Evolutionary conservation across 2,329 filamentous ascomycete genomes (phyloP), one percentile per base, ranked within the genome.

Genomic region (Xylaria sp.): DNA sequence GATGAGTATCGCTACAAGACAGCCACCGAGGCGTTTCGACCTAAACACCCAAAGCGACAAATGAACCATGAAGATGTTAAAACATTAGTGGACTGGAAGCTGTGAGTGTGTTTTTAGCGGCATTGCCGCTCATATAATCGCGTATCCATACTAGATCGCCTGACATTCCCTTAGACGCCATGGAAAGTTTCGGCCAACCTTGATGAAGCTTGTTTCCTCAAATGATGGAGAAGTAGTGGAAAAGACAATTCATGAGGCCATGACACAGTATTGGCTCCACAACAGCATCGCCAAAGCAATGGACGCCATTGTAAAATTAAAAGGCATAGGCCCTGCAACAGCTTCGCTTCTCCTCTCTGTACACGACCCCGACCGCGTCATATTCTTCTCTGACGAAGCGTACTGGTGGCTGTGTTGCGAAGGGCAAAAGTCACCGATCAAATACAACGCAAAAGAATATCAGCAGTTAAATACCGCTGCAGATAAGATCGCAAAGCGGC

Each of bases 331-430:
- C 0, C 92, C 93, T 1, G 93, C 93, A 8, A 95, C 92, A 0
- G 92, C 92, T 0, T 93, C 91, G 1, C 86, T 96, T 39, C 81
- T 95, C 0, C 84, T 96, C 2, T 87, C 90, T 4, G 87, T 91
- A 4, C 86, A 89, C 72, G 85, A 89, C 69, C 86, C 90, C 0
- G 79, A 83, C 0, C 80, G 81, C 13, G 84, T 90, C 58, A 86
- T 92, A 1, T 95, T 95, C 83, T 95, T 95, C 80, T 92, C 90
- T 2, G 93, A 97, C 76, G 93, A 96, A 80, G 85, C 90, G 3
- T 95, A 90, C 76, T 86, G 90, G 72, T 95, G 92, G 92, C 80
- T 91, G 6, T 88, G 88, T 75, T 88, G 86, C 76, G 78, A 80
- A n/a, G 84, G 84, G 0, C 80, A 82, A 50, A 85, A 82, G 63